These are phyloP conservation scores for Teratosphaeria zuluensis DNA, from an alignment of 2,329 filamentous ascomycete species.

Conservation along the genomic window DNA sequence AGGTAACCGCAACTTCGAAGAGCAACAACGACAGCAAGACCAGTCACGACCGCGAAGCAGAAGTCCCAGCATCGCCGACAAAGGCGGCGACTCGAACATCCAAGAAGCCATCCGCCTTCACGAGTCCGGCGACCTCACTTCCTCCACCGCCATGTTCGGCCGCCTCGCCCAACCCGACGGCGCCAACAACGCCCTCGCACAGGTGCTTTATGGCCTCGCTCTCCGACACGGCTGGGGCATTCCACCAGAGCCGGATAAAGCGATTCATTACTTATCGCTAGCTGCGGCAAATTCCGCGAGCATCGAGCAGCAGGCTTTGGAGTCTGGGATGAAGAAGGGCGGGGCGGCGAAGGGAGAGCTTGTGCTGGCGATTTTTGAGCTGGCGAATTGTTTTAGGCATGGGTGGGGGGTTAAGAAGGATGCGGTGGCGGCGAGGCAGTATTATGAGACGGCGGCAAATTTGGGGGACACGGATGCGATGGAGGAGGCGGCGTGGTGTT, in stretches of 20 bases:
- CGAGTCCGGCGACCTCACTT: slow-evolving; percentile 68
- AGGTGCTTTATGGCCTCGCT: slow-evolving; percentile 91
- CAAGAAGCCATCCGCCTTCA: slow-evolving; percentile 94
- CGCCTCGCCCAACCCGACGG: slow-evolving; percentile 72
- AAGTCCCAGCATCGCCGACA: slow-evolving; percentile 28
- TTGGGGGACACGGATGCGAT: slow-evolving; percentile 93
- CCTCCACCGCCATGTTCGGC: slow-evolving; percentile 78
- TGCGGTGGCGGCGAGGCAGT: slow-evolving; percentile 73
- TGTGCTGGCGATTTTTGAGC: slow-evolving; percentile 89
- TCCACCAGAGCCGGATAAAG: slow-evolving; percentile 57
- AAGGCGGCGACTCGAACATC: slow-evolving; percentile 51
- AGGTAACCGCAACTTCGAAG: slow-evolving; percentile 35
- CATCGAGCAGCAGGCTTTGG: slow-evolving; percentile 75
- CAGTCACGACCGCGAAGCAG: slow-evolving; percentile 14
- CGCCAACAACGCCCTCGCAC: slow-evolving; percentile 83
- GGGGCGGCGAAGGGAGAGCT: slow-evolving; percentile 93
- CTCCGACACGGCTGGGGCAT: slow-evolving; percentile 94
- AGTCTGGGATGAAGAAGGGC: slow-evolving; percentile 83
- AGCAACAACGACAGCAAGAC: slow-evolving; percentile 13
- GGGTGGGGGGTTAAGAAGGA: slow-evolving; percentile 89
- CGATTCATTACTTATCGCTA: slow-evolving; percentile 74
- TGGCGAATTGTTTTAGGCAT: slow-evolving; percentile 85
- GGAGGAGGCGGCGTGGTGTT: slow-evolving; percentile 96
- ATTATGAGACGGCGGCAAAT: slow-evolving; percentile 96
- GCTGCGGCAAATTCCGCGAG: slow-evolving; percentile 84